Evolutionary conservation across 2,329 filamentous ascomycete species (phyloP), one percentile per base, ranked within the genome.

Genomic region (Pseudogymnoascus sp.): DNA sequence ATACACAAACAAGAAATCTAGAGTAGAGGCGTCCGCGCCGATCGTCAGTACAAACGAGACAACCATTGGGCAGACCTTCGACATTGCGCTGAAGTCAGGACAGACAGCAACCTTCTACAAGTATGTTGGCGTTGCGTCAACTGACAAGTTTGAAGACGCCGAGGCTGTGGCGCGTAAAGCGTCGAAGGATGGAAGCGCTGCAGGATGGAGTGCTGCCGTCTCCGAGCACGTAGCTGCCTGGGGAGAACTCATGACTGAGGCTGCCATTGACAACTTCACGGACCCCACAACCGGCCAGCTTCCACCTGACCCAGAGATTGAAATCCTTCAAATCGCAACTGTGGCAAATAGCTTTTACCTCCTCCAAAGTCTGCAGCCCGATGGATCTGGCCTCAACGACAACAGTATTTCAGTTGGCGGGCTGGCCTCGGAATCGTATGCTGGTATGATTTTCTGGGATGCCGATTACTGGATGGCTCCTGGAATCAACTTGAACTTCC

Each of bases 371-470:
- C 33, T 73, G 10, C 68, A 70, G 61, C 71, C 72, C 76, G 72
- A 82, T 76, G 69, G 83, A 72, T 19, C 77, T 82, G 61, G 81
- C 77, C 53, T 89, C 4, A 84, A 86, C 64, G 78, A 82, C 21
- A 78, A 87, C 71, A 88, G 86, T 67, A 83, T 90, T 59, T 77
- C 85, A 1, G 87, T 90, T n/a, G 85, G 86, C 64, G 87, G 87
- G 0, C 73, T 90, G 21, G 82, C 80, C 0, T 87, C 86, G 4
- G 86, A 88, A 66, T 86, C 83, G 6, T 90, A 90, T 68, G 87
- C 78, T 21, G 87, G 87, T 0, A 75, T 80, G 38, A 66, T 76
- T 5, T 77, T 76, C 63, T 77, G 75, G 75, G 75, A 77, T 69
- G 73, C 74, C 14, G 74, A 75, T 61, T 69, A 67, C 59, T 73